Conservation (phyloP, 176 grass and related monocot species). For the Dendrocalamus sinicus region DNA sequence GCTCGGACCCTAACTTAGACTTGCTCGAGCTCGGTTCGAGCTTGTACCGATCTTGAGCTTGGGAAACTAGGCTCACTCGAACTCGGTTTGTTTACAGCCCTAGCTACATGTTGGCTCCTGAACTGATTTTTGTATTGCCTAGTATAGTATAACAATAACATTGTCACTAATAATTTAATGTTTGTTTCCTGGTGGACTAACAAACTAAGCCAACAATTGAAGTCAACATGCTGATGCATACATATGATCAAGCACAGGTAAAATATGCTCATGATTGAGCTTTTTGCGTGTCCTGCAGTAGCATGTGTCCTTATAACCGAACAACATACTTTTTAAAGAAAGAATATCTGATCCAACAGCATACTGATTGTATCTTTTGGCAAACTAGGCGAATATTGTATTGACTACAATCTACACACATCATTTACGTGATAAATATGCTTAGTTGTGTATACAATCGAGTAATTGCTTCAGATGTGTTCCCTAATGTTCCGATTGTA, state of each 20-base stretch:
- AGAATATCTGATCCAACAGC: conserved; percentile 15
- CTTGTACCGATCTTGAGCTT: too few species aligned
- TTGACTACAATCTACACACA: conserved; percentile 2
- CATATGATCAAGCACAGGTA: conserved; percentile 34
- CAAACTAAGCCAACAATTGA: conserved; percentile 37
- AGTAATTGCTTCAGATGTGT: conserved; percentile 25
- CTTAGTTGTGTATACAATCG: neutral
- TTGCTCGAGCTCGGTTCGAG: too few species aligned
- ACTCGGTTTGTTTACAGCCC: too few species aligned
- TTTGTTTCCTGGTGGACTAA: conserved; percentile 41
- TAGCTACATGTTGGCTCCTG: conserved; percentile 21
- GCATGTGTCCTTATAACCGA: conserved; percentile 26
- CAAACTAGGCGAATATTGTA: conserved; percentile 10
- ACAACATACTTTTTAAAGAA: neutral
- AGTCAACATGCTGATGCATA: conserved; percentile 42
- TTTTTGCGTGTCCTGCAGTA: conserved; percentile 34
- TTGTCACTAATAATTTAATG: conserved; percentile 41
- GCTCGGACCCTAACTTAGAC: too few species aligned
- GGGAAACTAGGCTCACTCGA: too few species aligned
- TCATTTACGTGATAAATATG: conserved; percentile 20
- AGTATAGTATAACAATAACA: conserved; percentile 7
- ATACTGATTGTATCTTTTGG: conserved; percentile 38
- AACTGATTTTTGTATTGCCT: conserved; percentile 32
- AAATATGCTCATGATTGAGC: conserved; percentile 34
- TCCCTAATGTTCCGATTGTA: conserved; percentile 17